These are phyloP conservation scores for Wickerhamomyces sp. DNA, from an alignment of 1,139 yeast genomes.

Conservation along the genomic window DNA sequence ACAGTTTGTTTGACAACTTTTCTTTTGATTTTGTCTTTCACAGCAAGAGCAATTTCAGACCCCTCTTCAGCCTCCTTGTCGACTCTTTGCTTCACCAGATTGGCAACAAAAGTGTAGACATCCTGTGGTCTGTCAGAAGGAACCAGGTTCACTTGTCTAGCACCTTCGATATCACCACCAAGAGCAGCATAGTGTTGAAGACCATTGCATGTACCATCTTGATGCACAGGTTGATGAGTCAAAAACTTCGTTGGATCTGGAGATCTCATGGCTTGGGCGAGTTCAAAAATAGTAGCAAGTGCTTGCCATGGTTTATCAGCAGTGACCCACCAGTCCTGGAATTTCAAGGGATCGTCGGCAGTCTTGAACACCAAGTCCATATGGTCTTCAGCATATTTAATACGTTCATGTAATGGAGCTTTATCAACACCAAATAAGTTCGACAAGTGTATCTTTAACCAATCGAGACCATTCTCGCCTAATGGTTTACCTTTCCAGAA, in stretches of 20 bases:
- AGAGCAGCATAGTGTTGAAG: constrained; percentile 96
- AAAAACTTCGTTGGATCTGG: constrained; percentile 70
- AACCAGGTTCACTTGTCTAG: constrained; percentile 80
- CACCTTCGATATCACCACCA: constrained; percentile 96
- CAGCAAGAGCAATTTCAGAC: constrained; percentile 30
- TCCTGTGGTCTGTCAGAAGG: constrained; percentile 88
- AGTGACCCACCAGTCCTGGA: constrained; percentile 69
- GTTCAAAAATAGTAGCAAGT: constrained; percentile 78
- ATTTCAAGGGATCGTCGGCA: constrained; percentile 64
- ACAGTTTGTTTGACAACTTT: constrained; percentile 95
- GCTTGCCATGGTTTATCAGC: constrained; percentile 98
- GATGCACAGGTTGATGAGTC: constrained; percentile 88
- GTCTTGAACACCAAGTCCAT: constrained; percentile 57
- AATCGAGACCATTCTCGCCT: constrained; percentile 69
- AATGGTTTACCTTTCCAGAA: constrained; percentile 86
- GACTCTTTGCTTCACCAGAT: constrained; percentile 56
- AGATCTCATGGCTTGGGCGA: constrained; percentile 63
- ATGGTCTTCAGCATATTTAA: constrained; percentile 63
- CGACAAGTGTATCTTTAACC: constrained; percentile 90
- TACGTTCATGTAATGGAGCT: constrained; percentile 72
- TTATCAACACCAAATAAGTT: constrained; percentile 88
- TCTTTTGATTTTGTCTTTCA: constrained; percentile 63
- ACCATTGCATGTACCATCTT: constrained; percentile 98
- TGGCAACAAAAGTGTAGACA: constrained; percentile 81
- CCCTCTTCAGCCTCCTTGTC: constrained; percentile 56